Percentiles rank a stretch among this genome's conserved stretches.
These are phyloP conservation scores for Tremella yokohamensis DNA, from an alignment of 768 basidiomycete species.

Conservation along the genomic window DNA sequence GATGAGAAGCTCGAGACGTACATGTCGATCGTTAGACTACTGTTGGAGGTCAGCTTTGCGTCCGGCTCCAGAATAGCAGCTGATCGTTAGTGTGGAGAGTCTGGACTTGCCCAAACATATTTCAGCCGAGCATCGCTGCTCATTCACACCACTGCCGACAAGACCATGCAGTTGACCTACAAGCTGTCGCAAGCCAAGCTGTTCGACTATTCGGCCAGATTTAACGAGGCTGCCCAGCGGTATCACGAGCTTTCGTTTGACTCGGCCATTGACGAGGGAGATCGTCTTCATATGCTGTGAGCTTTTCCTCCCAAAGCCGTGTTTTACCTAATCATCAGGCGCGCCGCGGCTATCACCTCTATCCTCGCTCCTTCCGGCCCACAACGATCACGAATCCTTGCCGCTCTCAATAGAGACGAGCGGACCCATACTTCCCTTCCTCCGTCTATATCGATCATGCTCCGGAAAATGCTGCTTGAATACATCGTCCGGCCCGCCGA, in stretches of 20 bases:
- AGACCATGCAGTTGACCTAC: constrained; percentile 58
- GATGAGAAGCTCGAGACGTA: constrained; percentile 85
- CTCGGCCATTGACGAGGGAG: constrained; percentile 87
- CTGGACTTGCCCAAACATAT: constrained; percentile 95
- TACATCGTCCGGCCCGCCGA: constrained; percentile 88
- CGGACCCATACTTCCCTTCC: constrained; percentile 57
- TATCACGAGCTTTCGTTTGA: constrained; percentile 95
- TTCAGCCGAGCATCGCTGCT: constrained; percentile 92
- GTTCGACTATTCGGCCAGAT: constrained; percentile 84
- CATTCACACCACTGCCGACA: constrained; percentile 72
- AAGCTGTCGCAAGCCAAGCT: constrained; percentile 64
- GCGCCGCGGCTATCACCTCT: constrained; percentile 88
- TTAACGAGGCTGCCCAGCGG: constrained; percentile 85
- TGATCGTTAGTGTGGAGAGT: constrained; percentile 70
- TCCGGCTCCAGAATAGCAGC: background rate
- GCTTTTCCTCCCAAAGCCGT: constrained; percentile 39
- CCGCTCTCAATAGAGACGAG: constrained; percentile 90
- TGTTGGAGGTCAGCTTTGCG: constrained; percentile 63
- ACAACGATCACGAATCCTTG: constrained; percentile 86
- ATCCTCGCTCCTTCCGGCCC: constrained; percentile 97
- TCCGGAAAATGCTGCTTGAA: constrained; percentile 97
- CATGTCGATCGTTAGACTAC: constrained; percentile 86
- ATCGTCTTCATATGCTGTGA: constrained; percentile 84
- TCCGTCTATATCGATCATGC: constrained; percentile 55
- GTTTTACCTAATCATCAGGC: constrained; percentile 11